Conservation (phyloP, 225 moss, liverwort and hornwort genomes). For the Marchantia polymorpha region DNA sequence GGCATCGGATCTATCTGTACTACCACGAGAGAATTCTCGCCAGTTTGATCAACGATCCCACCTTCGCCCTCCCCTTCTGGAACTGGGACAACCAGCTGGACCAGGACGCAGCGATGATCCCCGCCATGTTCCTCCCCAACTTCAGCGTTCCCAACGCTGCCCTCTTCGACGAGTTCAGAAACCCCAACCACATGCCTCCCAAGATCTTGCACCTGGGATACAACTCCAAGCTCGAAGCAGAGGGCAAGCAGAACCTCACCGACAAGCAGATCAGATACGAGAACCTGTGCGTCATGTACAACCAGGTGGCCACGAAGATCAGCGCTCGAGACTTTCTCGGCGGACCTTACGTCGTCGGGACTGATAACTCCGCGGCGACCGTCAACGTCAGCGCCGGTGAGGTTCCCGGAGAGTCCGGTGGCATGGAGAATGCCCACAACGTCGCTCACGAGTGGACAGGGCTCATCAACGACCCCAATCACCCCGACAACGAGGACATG, state of each 20-base stretch:
- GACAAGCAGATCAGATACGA: constrained; percentile 24
- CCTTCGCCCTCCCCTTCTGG: constrained; percentile 60
- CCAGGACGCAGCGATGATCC: neutral
- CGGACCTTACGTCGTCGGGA: neutral
- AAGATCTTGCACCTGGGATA: constrained; percentile 35
- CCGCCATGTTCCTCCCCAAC: constrained; percentile 4
- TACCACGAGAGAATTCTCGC: constrained; percentile 41
- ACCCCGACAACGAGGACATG: constrained; percentile 34
- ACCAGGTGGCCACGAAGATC: constrained; percentile 32
- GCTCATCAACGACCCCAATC: constrained; percentile 15
- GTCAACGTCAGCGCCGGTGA: neutral
- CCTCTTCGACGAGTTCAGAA: constrained; percentile 34
- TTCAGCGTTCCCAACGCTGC: constrained; percentile 26
- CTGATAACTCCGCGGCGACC: neutral
- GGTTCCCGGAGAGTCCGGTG: neutral
- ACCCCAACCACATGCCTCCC: constrained; percentile 30
- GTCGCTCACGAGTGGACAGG: constrained; percentile 4
- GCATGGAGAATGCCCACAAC: neutral
- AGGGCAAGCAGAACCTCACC: neutral
- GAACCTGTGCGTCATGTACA: constrained; percentile 37
- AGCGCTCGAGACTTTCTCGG: constrained; percentile 37
- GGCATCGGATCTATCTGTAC: constrained; percentile 33
- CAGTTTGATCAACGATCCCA: constrained; percentile 27
- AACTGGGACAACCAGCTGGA: constrained; percentile 54
- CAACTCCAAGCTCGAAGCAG: constrained; percentile 8